Base-by-base conservation (phyloP, 148 eudicot genomes). In the Camellia japonica region DNA sequence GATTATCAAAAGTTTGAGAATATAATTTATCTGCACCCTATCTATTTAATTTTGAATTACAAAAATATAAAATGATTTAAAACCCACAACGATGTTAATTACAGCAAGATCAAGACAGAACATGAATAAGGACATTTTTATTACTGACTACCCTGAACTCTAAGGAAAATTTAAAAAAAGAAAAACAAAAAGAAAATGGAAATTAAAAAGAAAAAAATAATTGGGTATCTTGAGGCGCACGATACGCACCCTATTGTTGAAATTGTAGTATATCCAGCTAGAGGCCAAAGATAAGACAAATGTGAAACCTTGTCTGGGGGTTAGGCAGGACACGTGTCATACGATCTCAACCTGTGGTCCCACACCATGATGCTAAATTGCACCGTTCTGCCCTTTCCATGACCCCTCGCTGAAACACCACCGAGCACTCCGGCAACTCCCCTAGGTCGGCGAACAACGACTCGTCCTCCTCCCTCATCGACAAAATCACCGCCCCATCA, bases 391-490 rank as follows among this genome's bases (percentile, higher is more conserved):
- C 78, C 20, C 80, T 85, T 69, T 71, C 90, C 16, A 46, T 89
- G 7, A 46, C 79, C n/a, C 73, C 86, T 12, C 87, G 84, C 42
- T 90, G 87, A 79, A 95, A 93, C 80, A 95, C 92, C 23, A 86
- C 80, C 3, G 97, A 88, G 78, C 94, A 95, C 73, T 93, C 97
- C n/a, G 98, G 97, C 52, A 95, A 80, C 89, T 95, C 98, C 0
- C 94, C 98, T 2, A 95, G 96, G 80, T 93, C 96, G 3, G 96
- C 97, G 16, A 93, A 95, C 0, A 95, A 83, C 1, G 89, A 85
- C 79, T 90, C 94, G 14, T 95, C 98, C 59, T 91, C 97, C 62
- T 93, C 98, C 47, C 86, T 83, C 90, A 89, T 85, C 75, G 75
- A 20, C 4, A 52, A 54, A 2, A 52, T 23, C 60, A 18, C 18